These are phyloP conservation scores for Exophiala dermatitidis DNA, from an alignment of 2,329 filamentous ascomycete species.

Conservation along the genomic window DNA sequence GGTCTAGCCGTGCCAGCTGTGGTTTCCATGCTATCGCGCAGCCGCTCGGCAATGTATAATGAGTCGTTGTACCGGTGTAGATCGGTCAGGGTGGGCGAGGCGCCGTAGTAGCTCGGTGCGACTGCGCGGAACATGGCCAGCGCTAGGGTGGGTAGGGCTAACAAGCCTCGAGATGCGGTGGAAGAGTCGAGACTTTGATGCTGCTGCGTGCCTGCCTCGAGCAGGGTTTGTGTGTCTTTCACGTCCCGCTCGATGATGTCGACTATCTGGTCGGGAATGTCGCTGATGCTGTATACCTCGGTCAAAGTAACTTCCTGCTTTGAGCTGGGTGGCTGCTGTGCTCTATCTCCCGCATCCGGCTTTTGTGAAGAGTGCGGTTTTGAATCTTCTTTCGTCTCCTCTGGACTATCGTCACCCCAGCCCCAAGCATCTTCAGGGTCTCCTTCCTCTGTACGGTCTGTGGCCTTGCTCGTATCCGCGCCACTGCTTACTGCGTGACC, in stretches of 20 bases:
- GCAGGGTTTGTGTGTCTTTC: conserved; percentile 36
- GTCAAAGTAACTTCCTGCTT: conserved; percentile 64
- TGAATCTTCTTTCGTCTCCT: conserved; percentile 27
- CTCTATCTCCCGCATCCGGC: conserved; percentile 1
- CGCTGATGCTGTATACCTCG: conserved; percentile 83
- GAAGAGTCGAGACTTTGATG: conserved; percentile 33
- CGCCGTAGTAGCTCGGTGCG: conserved; percentile 41
- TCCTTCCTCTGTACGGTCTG: conserved; percentile 25
- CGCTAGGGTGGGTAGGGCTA: conserved; percentile 42
- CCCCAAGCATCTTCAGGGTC: conserved; percentile 65
- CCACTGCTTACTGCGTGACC: conserved; percentile 26
- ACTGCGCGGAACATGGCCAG: conserved; percentile 47
- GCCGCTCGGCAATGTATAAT: conserved; percentile 49
- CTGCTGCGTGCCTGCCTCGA: conserved; percentile 28
- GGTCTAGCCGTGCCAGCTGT: conserved; percentile 28
- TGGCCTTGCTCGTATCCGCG: not conserved
- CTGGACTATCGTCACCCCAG: conserved; percentile 64
- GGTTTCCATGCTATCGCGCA: conserved; percentile 38
- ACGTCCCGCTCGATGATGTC: conserved; percentile 38
- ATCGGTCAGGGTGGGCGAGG: conserved; percentile 45
- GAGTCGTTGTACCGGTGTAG: conserved; percentile 62
- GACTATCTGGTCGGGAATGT: conserved; percentile 71
- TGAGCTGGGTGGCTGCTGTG: conserved; percentile 7
- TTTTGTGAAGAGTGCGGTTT: not conserved
- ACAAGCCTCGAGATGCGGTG: conserved; percentile 35